Evolutionary conservation across 148 eudicot species (phyloP).

Genomic region (Agrostemma githago): DNA sequence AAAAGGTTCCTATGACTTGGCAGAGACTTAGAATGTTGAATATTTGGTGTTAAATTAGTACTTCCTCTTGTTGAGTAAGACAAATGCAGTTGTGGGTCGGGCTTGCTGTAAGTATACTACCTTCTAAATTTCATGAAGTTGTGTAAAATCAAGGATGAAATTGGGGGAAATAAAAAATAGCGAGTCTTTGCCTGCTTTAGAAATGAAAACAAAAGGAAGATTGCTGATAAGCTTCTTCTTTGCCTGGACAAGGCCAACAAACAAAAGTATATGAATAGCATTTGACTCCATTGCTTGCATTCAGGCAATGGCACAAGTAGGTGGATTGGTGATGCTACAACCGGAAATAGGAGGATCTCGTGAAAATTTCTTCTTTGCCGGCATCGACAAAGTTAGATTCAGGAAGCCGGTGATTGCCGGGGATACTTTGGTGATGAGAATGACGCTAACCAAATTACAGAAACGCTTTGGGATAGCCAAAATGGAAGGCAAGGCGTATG

Average conservation of each 20-base stretch:
- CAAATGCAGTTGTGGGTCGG: not conserved
- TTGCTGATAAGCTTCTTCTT: not conserved
- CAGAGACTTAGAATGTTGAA: not conserved
- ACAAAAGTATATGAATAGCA: not conserved
- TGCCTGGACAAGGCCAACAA: not conserved
- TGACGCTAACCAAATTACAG: constrained; percentile 83
- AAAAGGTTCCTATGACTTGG: not conserved
- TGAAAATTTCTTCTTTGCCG: constrained; percentile 89
- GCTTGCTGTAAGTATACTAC: not conserved
- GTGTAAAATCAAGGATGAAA: no score
- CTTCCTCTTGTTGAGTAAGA: not conserved
- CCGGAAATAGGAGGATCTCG: constrained; percentile 93
- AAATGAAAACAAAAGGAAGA: not conserved
- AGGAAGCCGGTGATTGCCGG: constrained; percentile 94
- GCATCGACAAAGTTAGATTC: constrained; percentile 92
- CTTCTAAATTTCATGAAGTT: not conserved
- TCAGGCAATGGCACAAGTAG: constrained; percentile 99
- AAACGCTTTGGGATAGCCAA: constrained; percentile 94
- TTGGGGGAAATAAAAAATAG: no score
- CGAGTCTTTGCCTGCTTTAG: no score
- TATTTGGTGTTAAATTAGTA: not conserved
- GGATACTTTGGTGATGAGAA: constrained; percentile 88
- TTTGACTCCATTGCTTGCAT: not conserved
- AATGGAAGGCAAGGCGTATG: constrained; percentile 95
- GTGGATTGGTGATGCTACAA: constrained; percentile 85